Conservation (phyloP, 192 early-diverging fungal genomes). For the Backusella psychrophila region DNA sequence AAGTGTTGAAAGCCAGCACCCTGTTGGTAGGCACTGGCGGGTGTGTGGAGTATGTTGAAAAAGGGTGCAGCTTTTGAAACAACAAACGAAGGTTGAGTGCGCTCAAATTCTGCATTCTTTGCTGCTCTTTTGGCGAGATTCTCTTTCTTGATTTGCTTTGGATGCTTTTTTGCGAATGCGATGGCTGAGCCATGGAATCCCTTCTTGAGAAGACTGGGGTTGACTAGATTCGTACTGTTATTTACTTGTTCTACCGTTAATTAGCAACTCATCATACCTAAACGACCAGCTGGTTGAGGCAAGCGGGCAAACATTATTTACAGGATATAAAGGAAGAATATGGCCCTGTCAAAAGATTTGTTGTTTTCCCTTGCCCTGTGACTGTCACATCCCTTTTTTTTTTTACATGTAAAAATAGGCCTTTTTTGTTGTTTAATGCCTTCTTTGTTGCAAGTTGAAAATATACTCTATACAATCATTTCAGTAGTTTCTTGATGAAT, state of each 20-base stretch:
- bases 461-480: too few relatives aligned
- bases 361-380: neutral
- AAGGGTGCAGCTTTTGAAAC: constrained; percentile 28
- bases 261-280: neutral
- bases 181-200: constrained; percentile 32
- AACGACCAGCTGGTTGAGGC: neutral
- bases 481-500: too few relatives aligned
- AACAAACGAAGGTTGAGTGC: constrained; percentile 35
- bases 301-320: constrained; percentile 8
- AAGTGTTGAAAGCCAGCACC: constrained; percentile 45
- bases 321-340: neutral
- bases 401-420: neutral
- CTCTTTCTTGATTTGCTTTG: constrained; percentile 43
- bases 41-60: constrained; percentile 31
- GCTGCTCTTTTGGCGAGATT: constrained; percentile 37
- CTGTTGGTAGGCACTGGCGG: constrained; percentile 27
- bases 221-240: neutral
- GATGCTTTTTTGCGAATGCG: constrained; percentile 33
- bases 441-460: neutral
- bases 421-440: neutral
- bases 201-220: constrained; percentile 1
- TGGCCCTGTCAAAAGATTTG: constrained; percentile 9
- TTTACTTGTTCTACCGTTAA: neutral
- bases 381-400: neutral
- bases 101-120: constrained; percentile 25